phyloP scores from a whole-genome alignment of 345 rosid genomes.

The Geranium rotundifolium region DNA sequence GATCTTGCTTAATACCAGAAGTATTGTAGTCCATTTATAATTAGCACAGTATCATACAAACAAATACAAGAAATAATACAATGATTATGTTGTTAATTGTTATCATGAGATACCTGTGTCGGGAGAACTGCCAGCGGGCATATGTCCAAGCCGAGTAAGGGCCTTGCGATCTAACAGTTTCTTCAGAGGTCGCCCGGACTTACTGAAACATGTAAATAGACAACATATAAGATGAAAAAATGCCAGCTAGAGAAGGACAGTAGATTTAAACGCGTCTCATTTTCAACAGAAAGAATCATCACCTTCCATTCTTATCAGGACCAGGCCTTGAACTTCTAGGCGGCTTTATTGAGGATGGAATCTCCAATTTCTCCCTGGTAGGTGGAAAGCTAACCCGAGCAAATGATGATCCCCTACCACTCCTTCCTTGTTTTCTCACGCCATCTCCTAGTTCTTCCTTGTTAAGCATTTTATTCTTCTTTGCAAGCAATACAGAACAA shows the following conservation, averaged over 20 bases:
- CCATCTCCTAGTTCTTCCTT: constrained; percentile 37
- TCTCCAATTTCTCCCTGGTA: constrained; percentile 33
- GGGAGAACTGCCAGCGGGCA: constrained; percentile 23
- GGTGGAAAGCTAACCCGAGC: constrained; percentile 27
- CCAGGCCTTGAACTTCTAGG: constrained; percentile 28
- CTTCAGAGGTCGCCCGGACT: constrained; percentile 50
- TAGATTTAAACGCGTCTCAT: not conserved
- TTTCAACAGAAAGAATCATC: constrained; percentile 10
- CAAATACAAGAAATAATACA: too few relatives aligned
- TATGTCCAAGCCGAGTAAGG: constrained; percentile 23
- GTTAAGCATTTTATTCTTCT: constrained; percentile 25
- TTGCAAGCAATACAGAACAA: constrained; percentile 20
- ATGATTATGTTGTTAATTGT: too few relatives aligned
- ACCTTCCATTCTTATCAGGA: constrained; percentile 43
- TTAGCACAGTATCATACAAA: too few relatives aligned
- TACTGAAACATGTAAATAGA: constrained; percentile 26
- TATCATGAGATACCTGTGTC: constrained; percentile 23
- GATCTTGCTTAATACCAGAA: too few relatives aligned
- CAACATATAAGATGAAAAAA: not conserved
- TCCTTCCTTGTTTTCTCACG: constrained; percentile 42
- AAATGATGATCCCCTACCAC: constrained; percentile 27
- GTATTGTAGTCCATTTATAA: too few relatives aligned
- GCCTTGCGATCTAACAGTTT: constrained; percentile 39
- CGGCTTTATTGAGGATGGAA: constrained; percentile 25
- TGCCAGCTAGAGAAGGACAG: not conserved